A percentile compares a stretch with the other conserved stretches of the same genome.
phyloP scores from a whole-genome alignment of 2,329 filamentous ascomycete genomes.

The Sporothrix globosa region DNA sequence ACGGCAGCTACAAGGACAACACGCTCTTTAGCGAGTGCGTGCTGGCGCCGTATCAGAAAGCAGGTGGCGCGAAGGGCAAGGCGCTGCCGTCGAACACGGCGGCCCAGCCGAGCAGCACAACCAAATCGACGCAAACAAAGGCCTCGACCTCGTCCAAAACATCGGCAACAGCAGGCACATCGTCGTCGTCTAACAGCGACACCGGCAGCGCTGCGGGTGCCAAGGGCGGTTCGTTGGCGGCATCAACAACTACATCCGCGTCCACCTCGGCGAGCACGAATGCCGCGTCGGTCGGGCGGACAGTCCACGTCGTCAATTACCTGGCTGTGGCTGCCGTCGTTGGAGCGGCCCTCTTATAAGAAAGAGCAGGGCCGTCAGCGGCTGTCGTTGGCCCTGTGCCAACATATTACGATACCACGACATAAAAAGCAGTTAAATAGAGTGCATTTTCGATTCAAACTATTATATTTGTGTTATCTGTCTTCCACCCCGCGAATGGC shows the following conservation, averaged over 20 bases:
- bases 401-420: conserved; percentile 15
- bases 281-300: background rate
- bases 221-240: background rate
- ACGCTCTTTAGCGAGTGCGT: conserved; percentile 35
- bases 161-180: background rate
- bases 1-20: conserved; percentile 35
- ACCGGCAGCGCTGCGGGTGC: background rate
- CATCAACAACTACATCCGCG: background rate
- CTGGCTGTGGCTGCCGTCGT: conserved; percentile 18
- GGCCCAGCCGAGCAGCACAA: background rate
- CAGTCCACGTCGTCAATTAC: conserved; percentile 4
- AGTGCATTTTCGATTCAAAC: background rate
- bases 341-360: conserved; percentile 22
- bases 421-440: too few species aligned
- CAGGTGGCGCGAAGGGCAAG: background rate
- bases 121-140: conserved; percentile 13
- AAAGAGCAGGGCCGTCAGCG: background rate
- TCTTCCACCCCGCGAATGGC: conserved; percentile 40
- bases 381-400: background rate
- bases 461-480: too few species aligned
- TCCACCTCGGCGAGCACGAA: background rate
- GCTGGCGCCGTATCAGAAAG: conserved; percentile 32
- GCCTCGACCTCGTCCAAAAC: background rate
- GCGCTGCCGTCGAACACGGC: background rate
- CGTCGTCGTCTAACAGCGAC: conserved; percentile 9